Percentiles rank a stretch among this genome's conserved stretches.
phyloP scores from a whole-genome alignment of 768 basidiomycete species.

The Coprinopsis strossmayeri region DNA sequence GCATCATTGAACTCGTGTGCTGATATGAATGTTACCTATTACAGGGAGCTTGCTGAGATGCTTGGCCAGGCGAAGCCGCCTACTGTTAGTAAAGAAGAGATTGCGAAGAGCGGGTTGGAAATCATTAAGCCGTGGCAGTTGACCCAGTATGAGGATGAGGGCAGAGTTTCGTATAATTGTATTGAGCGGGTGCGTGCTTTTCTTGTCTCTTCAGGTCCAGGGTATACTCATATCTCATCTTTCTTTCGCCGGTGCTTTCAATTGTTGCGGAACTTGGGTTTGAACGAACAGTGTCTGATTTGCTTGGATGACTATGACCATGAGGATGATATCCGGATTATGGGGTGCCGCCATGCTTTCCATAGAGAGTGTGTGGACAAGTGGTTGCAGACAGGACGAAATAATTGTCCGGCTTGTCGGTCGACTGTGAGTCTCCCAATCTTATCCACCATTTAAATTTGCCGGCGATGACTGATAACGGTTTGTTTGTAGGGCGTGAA shows the following conservation, averaged over 20 bases:
- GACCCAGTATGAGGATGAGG: conserved; percentile 48
- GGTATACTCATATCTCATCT: not conserved
- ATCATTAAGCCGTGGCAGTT: conserved; percentile 58
- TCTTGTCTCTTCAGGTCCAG: not conserved
- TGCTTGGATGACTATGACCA: conserved; percentile 82
- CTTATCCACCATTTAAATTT: not conserved
- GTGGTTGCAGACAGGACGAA: conserved; percentile 80
- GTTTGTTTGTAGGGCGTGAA: not conserved
- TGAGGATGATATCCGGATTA: conserved; percentile 74
- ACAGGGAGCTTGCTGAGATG: conserved; percentile 76
- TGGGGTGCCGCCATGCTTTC: conserved; percentile 86
- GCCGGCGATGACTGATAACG: too few species aligned
- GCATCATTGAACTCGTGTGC: conserved; percentile 3
- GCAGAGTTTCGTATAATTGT: conserved; percentile 70
- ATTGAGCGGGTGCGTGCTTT: conserved; percentile 58
- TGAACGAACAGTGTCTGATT: conserved; percentile 80
- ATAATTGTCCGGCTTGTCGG: conserved; percentile 91
- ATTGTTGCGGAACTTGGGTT: too few species aligned
- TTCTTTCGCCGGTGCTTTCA: too few species aligned
- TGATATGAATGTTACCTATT: not conserved
- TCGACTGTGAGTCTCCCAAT: conserved; percentile 43
- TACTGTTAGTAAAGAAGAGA: conserved; percentile 77
- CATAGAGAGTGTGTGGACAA: conserved; percentile 84
- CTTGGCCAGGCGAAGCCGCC: conserved; percentile 79
- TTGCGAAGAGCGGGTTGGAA: conserved; percentile 77